A percentile compares a stretch with the other conserved stretches of the same genome.
These are phyloP conservation scores for Salix dunnii DNA, from an alignment of 345 rosid genomes.

Conservation along the genomic window DNA sequence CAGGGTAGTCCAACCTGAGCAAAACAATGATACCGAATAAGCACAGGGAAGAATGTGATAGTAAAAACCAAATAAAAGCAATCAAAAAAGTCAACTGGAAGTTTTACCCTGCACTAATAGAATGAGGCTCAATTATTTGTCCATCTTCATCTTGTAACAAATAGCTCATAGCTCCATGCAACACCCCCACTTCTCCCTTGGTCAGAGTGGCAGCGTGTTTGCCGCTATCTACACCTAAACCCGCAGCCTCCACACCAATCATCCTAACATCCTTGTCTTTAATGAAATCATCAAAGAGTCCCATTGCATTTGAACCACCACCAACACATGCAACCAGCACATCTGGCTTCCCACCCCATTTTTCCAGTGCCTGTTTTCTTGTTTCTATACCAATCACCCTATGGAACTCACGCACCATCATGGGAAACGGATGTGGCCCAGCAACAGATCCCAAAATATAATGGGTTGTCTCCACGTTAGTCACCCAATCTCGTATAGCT, in stretches of 20 bases:
- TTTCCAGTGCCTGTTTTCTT: slow-evolving; percentile 75
- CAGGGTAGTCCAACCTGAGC: slow-evolving; percentile 89
- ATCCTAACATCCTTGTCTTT: slow-evolving; percentile 67
- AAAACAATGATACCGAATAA: background rate
- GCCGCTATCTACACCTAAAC: slow-evolving; percentile 85
- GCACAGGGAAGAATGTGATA: background rate
- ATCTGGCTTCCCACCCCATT: slow-evolving; percentile 97
- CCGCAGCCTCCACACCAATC: slow-evolving; percentile 98
- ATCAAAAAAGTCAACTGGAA: background rate
- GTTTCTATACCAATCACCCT: slow-evolving; percentile 90
- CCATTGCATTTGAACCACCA: slow-evolving; percentile 93
- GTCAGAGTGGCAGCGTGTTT: slow-evolving; percentile 92
- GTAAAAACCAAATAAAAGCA: background rate
- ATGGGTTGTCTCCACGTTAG: slow-evolving; percentile 91
- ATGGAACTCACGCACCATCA: slow-evolving; percentile 96
- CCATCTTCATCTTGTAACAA: slow-evolving; percentile 90
- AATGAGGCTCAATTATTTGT: slow-evolving; percentile 88
- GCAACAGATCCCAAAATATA: slow-evolving; percentile 93
- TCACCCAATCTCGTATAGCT: slow-evolving; percentile 85
- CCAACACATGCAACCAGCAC: slow-evolving; percentile 90
- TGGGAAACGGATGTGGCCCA: slow-evolving; percentile 96
- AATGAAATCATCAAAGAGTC: slow-evolving; percentile 90
- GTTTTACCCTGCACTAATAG: slow-evolving; percentile 87
- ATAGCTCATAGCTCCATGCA: slow-evolving; percentile 98
- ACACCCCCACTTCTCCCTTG: slow-evolving; percentile 82